Evolutionary conservation across 345 rosid species (phyloP).

Genomic region (Salix brachista): DNA sequence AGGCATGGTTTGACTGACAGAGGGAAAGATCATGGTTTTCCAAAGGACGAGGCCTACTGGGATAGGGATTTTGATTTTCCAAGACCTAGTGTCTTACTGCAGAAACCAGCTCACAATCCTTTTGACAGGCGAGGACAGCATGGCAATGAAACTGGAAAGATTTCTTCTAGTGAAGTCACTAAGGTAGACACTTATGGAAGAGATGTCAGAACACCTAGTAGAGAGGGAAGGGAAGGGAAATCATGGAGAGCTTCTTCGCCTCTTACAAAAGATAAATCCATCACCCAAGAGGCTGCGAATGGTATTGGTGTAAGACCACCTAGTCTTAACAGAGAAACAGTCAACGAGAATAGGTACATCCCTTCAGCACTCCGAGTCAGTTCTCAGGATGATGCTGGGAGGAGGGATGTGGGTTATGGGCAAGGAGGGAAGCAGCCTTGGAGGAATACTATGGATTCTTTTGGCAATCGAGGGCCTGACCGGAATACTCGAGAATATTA

Average conservation of each 20-base stretch:
- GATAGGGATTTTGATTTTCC: conserved; percentile 74
- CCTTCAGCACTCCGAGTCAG: conserved; percentile 44
- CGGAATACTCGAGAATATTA: conserved; percentile 38
- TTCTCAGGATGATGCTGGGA: conserved; percentile 45
- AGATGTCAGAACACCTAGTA: conserved; percentile 41
- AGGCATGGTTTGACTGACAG: conserved; percentile 58
- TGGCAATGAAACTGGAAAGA: conserved; percentile 57
- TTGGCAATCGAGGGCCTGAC: conserved; percentile 45
- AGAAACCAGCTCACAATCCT: conserved; percentile 46
- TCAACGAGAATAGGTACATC: conserved; percentile 47
- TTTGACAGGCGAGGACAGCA: conserved; percentile 57
- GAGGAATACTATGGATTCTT: conserved; percentile 44
- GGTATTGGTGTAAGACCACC: conserved; percentile 40
- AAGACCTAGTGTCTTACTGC: conserved; percentile 53
- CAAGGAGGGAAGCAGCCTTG: conserved; percentile 62
- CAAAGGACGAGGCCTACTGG: conserved; percentile 64
- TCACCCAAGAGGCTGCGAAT: conserved; percentile 40
- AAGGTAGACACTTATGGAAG: conserved; percentile 40
- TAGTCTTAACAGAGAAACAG: conserved; percentile 46
- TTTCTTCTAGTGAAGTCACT: conserved; percentile 56
- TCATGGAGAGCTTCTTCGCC: conserved; percentile 67
- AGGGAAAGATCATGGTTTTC: conserved; percentile 58
- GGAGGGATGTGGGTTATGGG: conserved; percentile 54
- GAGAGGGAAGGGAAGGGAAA: conserved; percentile 65
- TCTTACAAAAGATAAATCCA: conserved; percentile 40